Percentiles rank a stretch among this genome's conserved stretches.
Conservation (phyloP, 768 basidiomycete genomes). For the Pleurotus eryngii region DNA sequence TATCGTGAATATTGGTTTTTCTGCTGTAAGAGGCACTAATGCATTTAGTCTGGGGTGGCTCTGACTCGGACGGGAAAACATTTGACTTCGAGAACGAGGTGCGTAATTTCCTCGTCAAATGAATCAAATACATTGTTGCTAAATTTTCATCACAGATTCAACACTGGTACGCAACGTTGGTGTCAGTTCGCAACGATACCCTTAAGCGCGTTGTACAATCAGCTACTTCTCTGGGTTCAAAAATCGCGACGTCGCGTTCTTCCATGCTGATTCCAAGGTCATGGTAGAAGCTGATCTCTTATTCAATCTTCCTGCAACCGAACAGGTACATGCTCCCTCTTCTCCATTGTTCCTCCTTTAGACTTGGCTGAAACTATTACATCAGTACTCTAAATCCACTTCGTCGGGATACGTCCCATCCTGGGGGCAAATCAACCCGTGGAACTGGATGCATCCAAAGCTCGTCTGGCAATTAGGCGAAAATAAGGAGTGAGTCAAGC, state of each 20-base stretch:
- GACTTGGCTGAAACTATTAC: background rate
- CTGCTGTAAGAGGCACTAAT: background rate
- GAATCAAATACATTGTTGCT: background rate
- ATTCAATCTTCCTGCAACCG: slow-evolving; percentile 75
- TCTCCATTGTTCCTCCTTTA: background rate
- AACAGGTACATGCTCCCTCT: slow-evolving; percentile 48
- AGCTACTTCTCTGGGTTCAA: slow-evolving; percentile 69
- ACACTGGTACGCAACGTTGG: slow-evolving; percentile 47
- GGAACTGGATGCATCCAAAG: slow-evolving; percentile 30
- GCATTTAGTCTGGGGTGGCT: background rate
- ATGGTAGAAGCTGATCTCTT: slow-evolving; percentile 81
- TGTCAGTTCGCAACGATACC: slow-evolving; percentile 12
- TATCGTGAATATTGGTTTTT: slow-evolving; percentile 43
- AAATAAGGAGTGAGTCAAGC: slow-evolving; percentile 35
- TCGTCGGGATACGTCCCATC: slow-evolving; percentile 18
- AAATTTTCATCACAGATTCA: background rate
- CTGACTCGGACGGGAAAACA: background rate
- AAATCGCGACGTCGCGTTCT: slow-evolving; percentile 83
- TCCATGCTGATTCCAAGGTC: slow-evolving; percentile 67
- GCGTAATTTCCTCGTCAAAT: background rate
- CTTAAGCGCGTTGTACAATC: background rate
- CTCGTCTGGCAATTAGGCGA: slow-evolving; percentile 30
- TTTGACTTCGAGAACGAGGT: background rate
- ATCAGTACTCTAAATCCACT: slow-evolving; percentile 39
- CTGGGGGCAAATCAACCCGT: slow-evolving; percentile 31